phyloP scores from a whole-genome alignment of 441 rosid species.

The Manihot esculenta region DNA sequence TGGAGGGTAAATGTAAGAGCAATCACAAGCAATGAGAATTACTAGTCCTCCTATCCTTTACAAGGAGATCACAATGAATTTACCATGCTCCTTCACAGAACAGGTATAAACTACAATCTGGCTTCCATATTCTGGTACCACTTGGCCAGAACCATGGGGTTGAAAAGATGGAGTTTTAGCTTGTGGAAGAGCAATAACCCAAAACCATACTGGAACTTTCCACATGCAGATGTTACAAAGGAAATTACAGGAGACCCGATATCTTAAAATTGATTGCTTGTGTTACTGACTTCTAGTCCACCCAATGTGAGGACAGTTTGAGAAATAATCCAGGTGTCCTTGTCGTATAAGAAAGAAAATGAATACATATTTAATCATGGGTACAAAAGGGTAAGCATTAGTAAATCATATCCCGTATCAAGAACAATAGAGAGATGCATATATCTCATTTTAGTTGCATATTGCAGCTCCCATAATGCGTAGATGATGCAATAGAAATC shows the following conservation, averaged over 20 bases:
- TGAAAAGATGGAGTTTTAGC: not conserved
- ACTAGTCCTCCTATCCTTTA: not conserved
- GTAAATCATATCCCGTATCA: not conserved
- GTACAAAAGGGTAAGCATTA: too few relatives aligned
- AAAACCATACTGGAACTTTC: not conserved
- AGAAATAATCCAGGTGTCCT: too few relatives aligned
- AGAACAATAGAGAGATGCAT: not conserved
- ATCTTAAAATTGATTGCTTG: not conserved
- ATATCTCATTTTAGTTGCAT: not conserved
- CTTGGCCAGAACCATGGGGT: not conserved
- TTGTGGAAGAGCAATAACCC: not conserved
- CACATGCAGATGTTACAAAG: not conserved
- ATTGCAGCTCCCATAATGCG: not conserved
- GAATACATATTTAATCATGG: not conserved
- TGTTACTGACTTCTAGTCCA: not conserved
- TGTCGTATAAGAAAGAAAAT: not conserved
- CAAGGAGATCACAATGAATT: not conserved
- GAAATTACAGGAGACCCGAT: not conserved
- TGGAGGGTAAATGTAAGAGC: constrained; percentile 1
- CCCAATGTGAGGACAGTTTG: too few relatives aligned
- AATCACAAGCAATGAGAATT: not conserved
- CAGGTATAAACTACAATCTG: not conserved
- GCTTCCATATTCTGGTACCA: not conserved
- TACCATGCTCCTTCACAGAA: not conserved
- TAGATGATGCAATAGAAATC: not conserved